Evolutionary conservation across 2,329 filamentous ascomycete genomes (phyloP).

Genomic region (Colletotrichum graminicola): DNA sequence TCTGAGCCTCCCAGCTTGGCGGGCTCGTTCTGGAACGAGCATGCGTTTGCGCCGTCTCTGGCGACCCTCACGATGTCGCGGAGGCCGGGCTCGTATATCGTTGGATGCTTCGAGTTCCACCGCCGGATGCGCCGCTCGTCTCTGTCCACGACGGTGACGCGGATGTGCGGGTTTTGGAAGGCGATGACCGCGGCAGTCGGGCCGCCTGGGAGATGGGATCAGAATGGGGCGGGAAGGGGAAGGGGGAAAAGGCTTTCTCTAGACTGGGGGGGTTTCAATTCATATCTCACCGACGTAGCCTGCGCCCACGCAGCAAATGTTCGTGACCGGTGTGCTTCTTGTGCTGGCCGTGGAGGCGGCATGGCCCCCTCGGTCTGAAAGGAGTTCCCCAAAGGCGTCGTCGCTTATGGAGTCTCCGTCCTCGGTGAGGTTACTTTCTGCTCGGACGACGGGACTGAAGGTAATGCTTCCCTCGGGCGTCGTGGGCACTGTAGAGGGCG

Average conservation of each 20-base stretch:
- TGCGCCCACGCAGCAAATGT: constrained; percentile 80
- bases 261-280: neutral
- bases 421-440: constrained; percentile 28
- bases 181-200: constrained; percentile 82
- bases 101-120: constrained; percentile 80
- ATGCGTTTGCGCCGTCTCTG: constrained; percentile 66
- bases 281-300: constrained; percentile 76
- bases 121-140: constrained; percentile 73
- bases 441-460: constrained; percentile 57
- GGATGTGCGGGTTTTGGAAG: constrained; percentile 76
- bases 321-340: constrained; percentile 54
- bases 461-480: constrained; percentile 58
- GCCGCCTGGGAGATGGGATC: constrained; percentile 63
- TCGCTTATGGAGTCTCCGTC: constrained; percentile 42
- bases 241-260: too few relatives aligned
- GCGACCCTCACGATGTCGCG: constrained; percentile 74
- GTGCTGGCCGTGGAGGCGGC: neutral
- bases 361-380: neutral
- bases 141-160: constrained; percentile 80
- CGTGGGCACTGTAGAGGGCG: constrained; percentile 58
- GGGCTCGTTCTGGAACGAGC: constrained; percentile 54
- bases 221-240: neutral
- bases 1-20: constrained; percentile 46
- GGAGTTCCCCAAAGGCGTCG: constrained; percentile 29
- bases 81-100: constrained; percentile 82